These are phyloP conservation scores for Termitomyces sp. DNA, from an alignment of 768 basidiomycete genomes.

Conservation along the genomic window DNA sequence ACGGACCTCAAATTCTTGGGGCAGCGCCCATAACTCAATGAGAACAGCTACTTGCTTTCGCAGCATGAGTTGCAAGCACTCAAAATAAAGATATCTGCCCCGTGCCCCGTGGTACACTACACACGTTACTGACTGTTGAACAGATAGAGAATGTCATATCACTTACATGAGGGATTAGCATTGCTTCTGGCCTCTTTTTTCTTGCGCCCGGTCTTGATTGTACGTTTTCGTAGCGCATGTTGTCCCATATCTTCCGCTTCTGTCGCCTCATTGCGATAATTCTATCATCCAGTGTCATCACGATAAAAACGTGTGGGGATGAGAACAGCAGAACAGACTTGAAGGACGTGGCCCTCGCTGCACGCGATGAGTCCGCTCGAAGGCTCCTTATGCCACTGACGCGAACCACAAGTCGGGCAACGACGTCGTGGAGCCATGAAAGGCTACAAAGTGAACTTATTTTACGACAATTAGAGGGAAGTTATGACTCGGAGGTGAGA, in stretches of 20 bases:
- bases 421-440: conserved; percentile 60
- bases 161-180: conserved; percentile 54
- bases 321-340: conserved; percentile 40
- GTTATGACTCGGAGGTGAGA: neutral
- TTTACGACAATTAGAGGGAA: neutral
- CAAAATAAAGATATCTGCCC: conserved; percentile 75
- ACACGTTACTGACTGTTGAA: neutral
- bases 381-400: conserved; percentile 83
- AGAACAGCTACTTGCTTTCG: conserved; percentile 70
- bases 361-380: conserved; percentile 79
- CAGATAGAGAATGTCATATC: neutral
- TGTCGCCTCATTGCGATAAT: conserved; percentile 75
- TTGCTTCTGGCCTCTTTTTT: conserved; percentile 43
- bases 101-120: conserved; percentile 81
- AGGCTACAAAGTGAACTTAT: neutral
- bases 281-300: conserved; percentile 33
- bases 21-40: conserved; percentile 60
- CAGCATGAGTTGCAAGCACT: conserved; percentile 78
- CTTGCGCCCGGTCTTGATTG: conserved; percentile 51
- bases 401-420: conserved; percentile 78
- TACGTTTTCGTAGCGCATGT: conserved; percentile 61
- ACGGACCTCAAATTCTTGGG: conserved; percentile 71
- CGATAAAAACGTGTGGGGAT: neutral
- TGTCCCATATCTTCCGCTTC: conserved; percentile 61
- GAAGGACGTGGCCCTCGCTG: conserved; percentile 87